A percentile compares a stretch with the other conserved stretches of the same genome.
Conservation (phyloP, 441 rosid species). For the Arabidopsis lyrata region DNA sequence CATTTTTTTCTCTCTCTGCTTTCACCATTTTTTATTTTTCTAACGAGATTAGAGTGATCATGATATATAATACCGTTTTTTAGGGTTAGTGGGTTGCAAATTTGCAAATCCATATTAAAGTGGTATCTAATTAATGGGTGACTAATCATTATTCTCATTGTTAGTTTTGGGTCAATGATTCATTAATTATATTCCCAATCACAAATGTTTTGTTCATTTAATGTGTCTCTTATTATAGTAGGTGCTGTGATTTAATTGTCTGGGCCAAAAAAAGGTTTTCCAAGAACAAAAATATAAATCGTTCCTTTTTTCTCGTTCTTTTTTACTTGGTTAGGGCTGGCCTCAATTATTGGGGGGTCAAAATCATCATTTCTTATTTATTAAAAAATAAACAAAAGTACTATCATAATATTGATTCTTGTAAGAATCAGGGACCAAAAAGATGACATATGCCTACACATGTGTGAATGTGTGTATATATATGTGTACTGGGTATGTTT, state of each 20-base stretch:
- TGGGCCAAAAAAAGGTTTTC: slow-evolving; percentile 31
- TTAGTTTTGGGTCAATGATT: slow-evolving; percentile 18
- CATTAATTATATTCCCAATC: slow-evolving; percentile 13
- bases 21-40: neutral
- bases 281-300: slow-evolving; percentile 24
- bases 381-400: neutral
- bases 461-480: slow-evolving; percentile 16
- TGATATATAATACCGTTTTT: slow-evolving; percentile 9
- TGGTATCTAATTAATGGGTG: neutral
- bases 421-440: slow-evolving; percentile 42
- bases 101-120: neutral
- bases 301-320: slow-evolving; percentile 11
- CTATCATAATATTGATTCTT: slow-evolving; percentile 28
- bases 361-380: slow-evolving; percentile 35
- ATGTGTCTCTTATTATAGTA: slow-evolving; percentile 38
- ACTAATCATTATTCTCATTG: slow-evolving; percentile 7
- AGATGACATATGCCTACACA: slow-evolving; percentile 41
- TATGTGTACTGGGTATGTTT: slow-evolving; percentile 36
- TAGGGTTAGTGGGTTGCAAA: slow-evolving; percentile 19
- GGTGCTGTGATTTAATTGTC: slow-evolving; percentile 37
- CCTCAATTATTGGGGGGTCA: slow-evolving; percentile 44
- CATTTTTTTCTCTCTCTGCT: slow-evolving; percentile 10
- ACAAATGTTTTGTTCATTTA: slow-evolving; percentile 22
- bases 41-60: slow-evolving; percentile 6
- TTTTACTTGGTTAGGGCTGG: slow-evolving; percentile 30